Conservation (phyloP, 306 rosid species). For the Quercus glauca region DNA sequence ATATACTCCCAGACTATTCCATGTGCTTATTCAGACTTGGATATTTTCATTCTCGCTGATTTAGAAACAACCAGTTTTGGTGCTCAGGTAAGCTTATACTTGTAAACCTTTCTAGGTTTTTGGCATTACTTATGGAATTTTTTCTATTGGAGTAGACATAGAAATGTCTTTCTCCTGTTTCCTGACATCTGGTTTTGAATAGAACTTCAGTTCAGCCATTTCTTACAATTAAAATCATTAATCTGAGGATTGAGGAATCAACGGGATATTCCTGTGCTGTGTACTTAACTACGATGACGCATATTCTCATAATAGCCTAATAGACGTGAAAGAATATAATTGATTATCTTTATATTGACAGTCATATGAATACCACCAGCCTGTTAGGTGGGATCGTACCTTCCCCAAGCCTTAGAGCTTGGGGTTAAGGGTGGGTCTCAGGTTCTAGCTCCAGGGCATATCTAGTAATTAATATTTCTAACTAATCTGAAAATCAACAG, state of each 20-base stretch:
- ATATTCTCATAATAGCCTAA: not conserved
- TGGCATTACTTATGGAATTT: not conserved
- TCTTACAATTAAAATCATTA: not conserved
- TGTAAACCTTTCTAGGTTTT: not conserved
- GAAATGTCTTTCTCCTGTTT: not conserved
- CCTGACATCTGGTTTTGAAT: not conserved
- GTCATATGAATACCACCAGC: not conserved
- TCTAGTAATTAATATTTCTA: no score
- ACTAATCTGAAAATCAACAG: not conserved
- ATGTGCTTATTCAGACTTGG: slow-evolving; percentile 43
- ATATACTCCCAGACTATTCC: slow-evolving; percentile 87
- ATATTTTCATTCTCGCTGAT: slow-evolving; percentile 35
- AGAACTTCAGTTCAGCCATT: not conserved
- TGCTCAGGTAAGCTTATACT: slow-evolving; percentile 55
- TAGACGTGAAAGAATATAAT: not conserved
- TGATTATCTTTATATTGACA: not conserved
- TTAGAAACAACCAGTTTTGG: slow-evolving; percentile 29
- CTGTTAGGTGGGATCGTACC: no score
- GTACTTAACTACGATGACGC: not conserved
- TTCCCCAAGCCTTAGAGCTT: no score
- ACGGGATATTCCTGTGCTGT: not conserved
- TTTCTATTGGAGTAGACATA: not conserved
- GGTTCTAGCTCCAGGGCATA: no score
- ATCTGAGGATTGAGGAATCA: not conserved
- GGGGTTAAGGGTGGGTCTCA: no score